Evolutionary conservation across 2,329 filamentous ascomycete genomes (phyloP), one percentile per base, ranked within the genome.

Genomic region (Cordyceps militaris): DNA sequence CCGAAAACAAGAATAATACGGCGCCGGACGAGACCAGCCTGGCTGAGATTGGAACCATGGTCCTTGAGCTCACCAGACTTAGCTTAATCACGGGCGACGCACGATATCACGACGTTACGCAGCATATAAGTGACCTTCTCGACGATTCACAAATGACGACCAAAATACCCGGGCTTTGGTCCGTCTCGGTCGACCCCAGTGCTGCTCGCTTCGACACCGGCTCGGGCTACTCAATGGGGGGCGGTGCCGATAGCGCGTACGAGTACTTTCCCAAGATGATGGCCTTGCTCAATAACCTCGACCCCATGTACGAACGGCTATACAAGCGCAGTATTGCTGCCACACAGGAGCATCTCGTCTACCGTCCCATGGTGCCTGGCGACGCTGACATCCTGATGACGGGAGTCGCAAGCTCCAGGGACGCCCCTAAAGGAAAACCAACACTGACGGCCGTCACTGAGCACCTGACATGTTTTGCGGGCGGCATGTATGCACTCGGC

Each of bases 21-120:
- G 61, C 64, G 7, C 43, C 53, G 7, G 26, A 48, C 11, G 26
- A 30, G 23, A 26, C 70, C 56, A 70, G 87, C 64, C 73, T 87
- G 64, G 83, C 80, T 61, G 78, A 85, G 72, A 67, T 89, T 65
- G 85, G 85, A 14, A 88, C 85, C 7, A 73, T 91, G 56, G 82
- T 81, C 4, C 69, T 92, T 63, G 88, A 91, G 66, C 88, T 91
- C 66, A 88, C 85, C 4, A 76, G 87, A 10, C 75, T 91, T 48
- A 83, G 84, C 16, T 85, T 90, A 67, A 71, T 91, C 47, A 89
- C 88, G 0, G 81, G 81, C 40, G 78, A 90, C 60, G 70, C 79
- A 40, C 89, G 85, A 66, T 91, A 88, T 71, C 89, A 85, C 68
- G 88, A 91, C 67, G 88, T 87, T 5, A 79, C 90, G 56, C 83